Base-by-base conservation (phyloP, 805 yeast genomes). In the Yamadazyma paraphyllophila region DNA sequence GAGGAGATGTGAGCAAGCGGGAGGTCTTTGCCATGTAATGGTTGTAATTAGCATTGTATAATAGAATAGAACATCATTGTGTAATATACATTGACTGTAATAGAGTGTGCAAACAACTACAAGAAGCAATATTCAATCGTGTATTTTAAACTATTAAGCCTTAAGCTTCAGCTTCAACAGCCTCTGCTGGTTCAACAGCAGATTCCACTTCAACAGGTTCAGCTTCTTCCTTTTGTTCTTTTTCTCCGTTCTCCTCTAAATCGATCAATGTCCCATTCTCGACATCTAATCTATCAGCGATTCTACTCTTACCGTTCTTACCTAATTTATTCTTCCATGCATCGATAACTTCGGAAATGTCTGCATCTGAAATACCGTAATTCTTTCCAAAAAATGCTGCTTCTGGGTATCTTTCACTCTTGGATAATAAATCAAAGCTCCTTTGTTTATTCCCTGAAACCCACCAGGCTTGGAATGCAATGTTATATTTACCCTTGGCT, bases 401-500 rank as follows among this genome's bases (percentile, higher is more conserved):
- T 66, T 94, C 99, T 1, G 96, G 74, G 48, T 73, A 74, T 61
- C 96, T 80, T 32, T 80, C 87, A 43, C 88, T 77, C 58, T 77
- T 73, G 39, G 78, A 73, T 56, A 94, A 76, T 52, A 94, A 71
- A 16, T 80, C 78, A 44, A 83, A 74, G 53, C 91, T 85, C 35
- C 75, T 72, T 13, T 70, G 67, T 32, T 81, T 72, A 60, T 89
- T 86, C 33, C 96, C 92, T 27, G 84, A 78, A 44, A 82, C 72
- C 98, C 98, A 94, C 63, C 82, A 82, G 10, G 96, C 85, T 61
- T 88, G 89, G 73, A 90, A 94, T 20, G 98, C 96, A 47, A 91
- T 73, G 64, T 94, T 94, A 66, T 82, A 88, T 62, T 85, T 85
- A 40, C 97, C 97, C 37, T 71, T 76, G n/a, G 63, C 69, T 55